phyloP scores from a whole-genome alignment of 106 monocot genomes.

The Ottelia alismoides region DNA sequence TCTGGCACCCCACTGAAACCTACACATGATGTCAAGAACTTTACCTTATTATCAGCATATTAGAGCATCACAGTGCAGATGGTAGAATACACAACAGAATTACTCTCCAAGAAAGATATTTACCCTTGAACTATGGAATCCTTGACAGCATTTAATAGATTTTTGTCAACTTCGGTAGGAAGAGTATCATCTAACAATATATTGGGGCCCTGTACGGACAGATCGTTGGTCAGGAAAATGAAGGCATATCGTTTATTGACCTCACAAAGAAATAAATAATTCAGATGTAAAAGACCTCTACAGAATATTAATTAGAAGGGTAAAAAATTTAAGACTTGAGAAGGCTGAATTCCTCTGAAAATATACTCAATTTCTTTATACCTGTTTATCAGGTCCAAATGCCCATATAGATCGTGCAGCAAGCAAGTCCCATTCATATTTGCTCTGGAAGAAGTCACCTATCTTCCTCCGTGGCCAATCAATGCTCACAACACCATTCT shows the following conservation, averaged over 20 bases:
- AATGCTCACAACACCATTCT: constrained; percentile 83
- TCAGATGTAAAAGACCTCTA: no score
- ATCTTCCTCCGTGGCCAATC: constrained; percentile 72
- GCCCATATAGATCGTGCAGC: constrained; percentile 95
- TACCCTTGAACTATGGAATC: constrained; percentile 99
- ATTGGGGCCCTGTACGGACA: constrained; percentile 83
- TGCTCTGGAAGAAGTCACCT: constrained; percentile 80
- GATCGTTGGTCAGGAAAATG: no score
- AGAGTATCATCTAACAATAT: constrained; percentile 90
- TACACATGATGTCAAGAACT: constrained; percentile 10
- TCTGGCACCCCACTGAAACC: constrained; percentile 97
- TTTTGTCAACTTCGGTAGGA: constrained; percentile 86
- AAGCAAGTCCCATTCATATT: constrained; percentile 92
- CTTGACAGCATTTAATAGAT: constrained; percentile 75
- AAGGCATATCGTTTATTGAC: no score
- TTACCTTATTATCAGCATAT: no score
- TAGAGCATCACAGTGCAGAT: no score
- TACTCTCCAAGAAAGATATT: no score
- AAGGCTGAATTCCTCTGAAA: no score
- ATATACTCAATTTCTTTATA: no score
- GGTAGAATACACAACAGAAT: no score
- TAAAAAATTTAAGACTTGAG: no score
- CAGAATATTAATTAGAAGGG: no score
- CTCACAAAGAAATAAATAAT: no score
- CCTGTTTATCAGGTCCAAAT: constrained; percentile 98